Evolutionary conservation across 768 basidiomycete genomes (phyloP).

Genomic region (Boletus sp.): DNA sequence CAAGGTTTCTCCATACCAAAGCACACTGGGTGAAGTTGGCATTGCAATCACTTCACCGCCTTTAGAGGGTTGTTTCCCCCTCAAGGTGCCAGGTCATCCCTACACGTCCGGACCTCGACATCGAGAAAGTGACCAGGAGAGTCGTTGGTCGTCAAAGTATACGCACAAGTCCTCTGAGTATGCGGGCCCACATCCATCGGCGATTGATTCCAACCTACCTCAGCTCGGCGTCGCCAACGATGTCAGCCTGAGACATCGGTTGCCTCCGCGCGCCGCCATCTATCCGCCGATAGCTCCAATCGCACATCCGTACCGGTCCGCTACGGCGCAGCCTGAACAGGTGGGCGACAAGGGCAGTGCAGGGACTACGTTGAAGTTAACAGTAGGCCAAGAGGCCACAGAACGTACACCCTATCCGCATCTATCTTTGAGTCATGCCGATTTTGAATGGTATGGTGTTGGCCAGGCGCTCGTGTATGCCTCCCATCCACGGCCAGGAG

Average conservation of each 20-base stretch:
- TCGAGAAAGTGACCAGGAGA: background rate
- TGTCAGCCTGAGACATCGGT: constrained; percentile 35
- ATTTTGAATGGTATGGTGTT: constrained; percentile 53
- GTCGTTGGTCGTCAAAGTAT: constrained; percentile 9
- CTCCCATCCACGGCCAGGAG: constrained; percentile 13
- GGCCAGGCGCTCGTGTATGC: constrained; percentile 60
- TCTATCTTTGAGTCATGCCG: constrained; percentile 24
- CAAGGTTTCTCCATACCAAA: constrained; percentile 32
- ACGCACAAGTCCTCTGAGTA: constrained; percentile 32
- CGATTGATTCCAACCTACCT: constrained; percentile 21
- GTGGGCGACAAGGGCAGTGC: background rate
- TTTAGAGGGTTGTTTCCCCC: constrained; percentile 17
- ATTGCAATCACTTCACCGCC: constrained; percentile 42
- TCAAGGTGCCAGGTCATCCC: constrained; percentile 1
- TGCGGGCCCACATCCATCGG: constrained; percentile 41
- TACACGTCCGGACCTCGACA: constrained; percentile 3
- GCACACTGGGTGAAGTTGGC: constrained; percentile 33
- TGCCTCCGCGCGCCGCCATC: constrained; percentile 31
- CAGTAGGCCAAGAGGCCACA: background rate
- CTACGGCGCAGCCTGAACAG: background rate
- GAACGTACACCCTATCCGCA: constrained; percentile 10
- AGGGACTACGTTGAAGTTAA: background rate
- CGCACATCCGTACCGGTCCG: constrained; percentile 28
- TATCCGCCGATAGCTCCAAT: constrained; percentile 23
- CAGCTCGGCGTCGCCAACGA: constrained; percentile 19